Evolutionary conservation across 495 filamentous ascomycete genomes (phyloP), one percentile per base, ranked within the genome.

Genomic region (Talaromyces proteolyticus): DNA sequence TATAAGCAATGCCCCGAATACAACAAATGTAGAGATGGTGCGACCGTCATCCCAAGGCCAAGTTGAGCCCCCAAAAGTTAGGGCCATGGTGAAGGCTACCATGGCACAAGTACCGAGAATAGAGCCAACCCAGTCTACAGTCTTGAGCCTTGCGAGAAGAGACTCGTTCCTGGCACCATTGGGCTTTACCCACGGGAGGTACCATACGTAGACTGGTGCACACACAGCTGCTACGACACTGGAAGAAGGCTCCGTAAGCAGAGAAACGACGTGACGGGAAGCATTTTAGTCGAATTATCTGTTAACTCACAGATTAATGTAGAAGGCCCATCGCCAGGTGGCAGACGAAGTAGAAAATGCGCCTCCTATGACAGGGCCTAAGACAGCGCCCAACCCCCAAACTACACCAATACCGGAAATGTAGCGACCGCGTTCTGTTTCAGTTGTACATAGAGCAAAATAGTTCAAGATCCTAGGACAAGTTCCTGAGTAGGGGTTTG

Each of bases 281-380:
- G n/a, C n/a, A n/a, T n/a, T n/a, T n/a, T n/a, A n/a, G n/a, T n/a
- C n/a, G n/a, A n/a, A n/a, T n/a, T n/a, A n/a, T n/a, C n/a, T n/a
- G n/a, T n/a, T n/a, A n/a, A n/a, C n/a, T n/a, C n/a, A n/a, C n/a
- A n/a, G n/a, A n/a, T n/a, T n/a, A n/a, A n/a, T n/a, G n/a, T n/a
- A n/a, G n/a, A n/a, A n/a, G n/a, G n/a, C n/a, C 84, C 80, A 85
- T 6, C 82, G 56, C 80, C 80, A 85, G 1, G 66, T 74, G 16
- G 74, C 73, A 0, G 43, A 44, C 39, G 61, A 72, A 44, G 76
- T 70, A 18, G 72, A 67, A 53, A 89, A 88, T 4, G 75, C 77
- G 21, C 82, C 84, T 3, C 84, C 84, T 40, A 88, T 64, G 50
- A 86, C 61, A 10, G 82, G 84, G 3, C 81, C 83, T 0, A 82